Conservation (phyloP, 1,284 basidiomycete genomes). For the Coniophora puteana region DNA sequence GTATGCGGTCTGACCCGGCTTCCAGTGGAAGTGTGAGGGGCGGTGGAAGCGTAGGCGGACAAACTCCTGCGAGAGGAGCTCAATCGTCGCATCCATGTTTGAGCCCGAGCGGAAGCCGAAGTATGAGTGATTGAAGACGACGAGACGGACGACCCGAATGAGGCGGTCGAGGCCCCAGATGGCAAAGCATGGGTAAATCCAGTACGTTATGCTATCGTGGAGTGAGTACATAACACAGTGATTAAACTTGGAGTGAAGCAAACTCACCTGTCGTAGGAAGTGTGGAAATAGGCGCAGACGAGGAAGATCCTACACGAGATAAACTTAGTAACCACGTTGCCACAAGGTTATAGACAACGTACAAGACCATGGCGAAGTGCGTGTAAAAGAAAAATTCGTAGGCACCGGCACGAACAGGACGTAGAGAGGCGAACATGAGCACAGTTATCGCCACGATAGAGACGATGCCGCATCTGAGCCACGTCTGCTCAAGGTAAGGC, state of each 20-base stretch:
- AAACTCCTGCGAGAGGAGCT: constrained; percentile 45
- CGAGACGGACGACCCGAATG: constrained; percentile 43
- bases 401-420: constrained; percentile 33
- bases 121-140: constrained; percentile 46
- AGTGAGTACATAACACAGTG: neutral
- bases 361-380: constrained; percentile 38
- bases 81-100: constrained; percentile 36
- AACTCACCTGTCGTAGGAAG: constrained; percentile 35
- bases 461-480: constrained; percentile 34
- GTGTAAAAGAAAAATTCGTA: constrained; percentile 40
- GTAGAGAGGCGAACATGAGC: constrained; percentile 33
- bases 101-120: constrained; percentile 26
- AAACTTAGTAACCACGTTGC: constrained; percentile 27
- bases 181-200: constrained; percentile 50
- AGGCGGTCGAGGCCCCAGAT: constrained; percentile 60
- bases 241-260: neutral
- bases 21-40: constrained; percentile 45
- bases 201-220: constrained; percentile 25
- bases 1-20: constrained; percentile 55
- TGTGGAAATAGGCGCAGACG: constrained; percentile 35
- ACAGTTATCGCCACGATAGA: constrained; percentile 30
- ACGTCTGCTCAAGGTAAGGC: constrained; percentile 18
- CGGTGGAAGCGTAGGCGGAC: constrained; percentile 46
- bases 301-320: constrained; percentile 30
- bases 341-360: constrained; percentile 14